These are phyloP conservation scores for Lagerstroemia speciosa DNA, from an alignment of 345 rosid genomes.

Conservation along the genomic window DNA sequence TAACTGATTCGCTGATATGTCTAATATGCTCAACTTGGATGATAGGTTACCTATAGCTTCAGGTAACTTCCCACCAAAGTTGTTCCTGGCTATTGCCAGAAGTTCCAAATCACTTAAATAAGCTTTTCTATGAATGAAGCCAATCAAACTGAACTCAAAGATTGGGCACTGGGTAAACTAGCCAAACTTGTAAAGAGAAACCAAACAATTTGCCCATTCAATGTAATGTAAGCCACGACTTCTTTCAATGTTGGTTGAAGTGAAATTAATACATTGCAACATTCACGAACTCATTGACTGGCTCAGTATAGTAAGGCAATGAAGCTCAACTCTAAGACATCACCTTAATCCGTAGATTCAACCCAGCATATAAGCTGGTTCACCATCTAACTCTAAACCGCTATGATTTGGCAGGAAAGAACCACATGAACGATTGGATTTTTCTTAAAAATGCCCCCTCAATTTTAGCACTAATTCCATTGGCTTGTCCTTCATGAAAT, in stretches of 20 bases:
- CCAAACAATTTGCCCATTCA: too few species aligned
- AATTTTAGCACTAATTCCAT: background rate
- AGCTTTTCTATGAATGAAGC: background rate
- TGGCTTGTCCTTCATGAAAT: background rate
- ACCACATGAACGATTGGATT: background rate
- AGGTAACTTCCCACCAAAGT: slow-evolving; percentile 11
- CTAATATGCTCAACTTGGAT: background rate
- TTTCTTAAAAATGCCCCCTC: background rate
- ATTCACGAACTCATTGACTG: background rate
- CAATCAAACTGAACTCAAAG: background rate
- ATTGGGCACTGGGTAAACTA: background rate
- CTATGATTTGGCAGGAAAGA: background rate
- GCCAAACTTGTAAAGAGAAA: too few species aligned
- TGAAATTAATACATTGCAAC: background rate
- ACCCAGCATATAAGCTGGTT: background rate
- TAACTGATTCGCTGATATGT: background rate
- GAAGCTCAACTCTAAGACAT: too few species aligned
- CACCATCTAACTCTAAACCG: background rate
- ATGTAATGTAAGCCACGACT: too few species aligned
- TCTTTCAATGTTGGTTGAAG: background rate
- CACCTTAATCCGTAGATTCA: background rate
- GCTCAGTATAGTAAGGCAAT: background rate
- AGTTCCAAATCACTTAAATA: background rate
- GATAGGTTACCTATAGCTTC: slow-evolving; percentile 14
- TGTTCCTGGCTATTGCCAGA: background rate